Conservation (phyloP, 1,139 yeast species). For the Taphrina pruni region DNA sequence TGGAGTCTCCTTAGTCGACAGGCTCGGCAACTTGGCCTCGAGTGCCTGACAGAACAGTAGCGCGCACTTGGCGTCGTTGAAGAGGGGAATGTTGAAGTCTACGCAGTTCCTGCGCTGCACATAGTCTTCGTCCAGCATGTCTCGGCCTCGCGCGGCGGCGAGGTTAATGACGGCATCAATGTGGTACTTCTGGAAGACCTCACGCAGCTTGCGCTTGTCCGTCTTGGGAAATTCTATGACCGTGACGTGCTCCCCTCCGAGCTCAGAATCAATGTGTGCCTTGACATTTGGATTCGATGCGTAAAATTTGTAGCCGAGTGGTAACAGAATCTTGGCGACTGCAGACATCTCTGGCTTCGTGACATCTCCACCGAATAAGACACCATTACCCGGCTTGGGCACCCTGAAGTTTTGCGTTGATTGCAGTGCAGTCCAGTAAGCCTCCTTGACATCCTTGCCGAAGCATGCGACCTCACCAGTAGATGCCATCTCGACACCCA, state of each 20-base stretch:
- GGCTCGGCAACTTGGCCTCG: slow-evolving; percentile 66
- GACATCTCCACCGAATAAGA: slow-evolving; percentile 92
- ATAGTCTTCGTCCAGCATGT: slow-evolving; percentile 83
- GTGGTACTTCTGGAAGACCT: slow-evolving; percentile 83
- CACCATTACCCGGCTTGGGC: slow-evolving; percentile 87
- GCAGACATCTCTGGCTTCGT: slow-evolving; percentile 70
- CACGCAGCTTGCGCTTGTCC: slow-evolving; percentile 90
- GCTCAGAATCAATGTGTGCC: slow-evolving; percentile 63
- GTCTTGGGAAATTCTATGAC: slow-evolving; percentile 84
- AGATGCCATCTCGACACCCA: slow-evolving; percentile 98
- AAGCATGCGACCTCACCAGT: slow-evolving; percentile 98
- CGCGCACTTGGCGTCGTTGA: slow-evolving; percentile 95
- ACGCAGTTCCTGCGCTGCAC: slow-evolving; percentile 99
- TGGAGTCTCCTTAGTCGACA: slow-evolving; percentile 65
- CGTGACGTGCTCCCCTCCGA: slow-evolving; percentile 55
- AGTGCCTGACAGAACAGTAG: slow-evolving; percentile 83
- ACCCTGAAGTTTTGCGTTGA: slow-evolving; percentile 95
- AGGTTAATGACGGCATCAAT: slow-evolving; percentile 88
- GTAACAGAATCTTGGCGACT: slow-evolving; percentile 71
- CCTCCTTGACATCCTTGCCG: slow-evolving; percentile 82
- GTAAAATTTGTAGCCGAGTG: slow-evolving; percentile 81
- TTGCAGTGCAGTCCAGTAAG: slow-evolving; percentile 97
- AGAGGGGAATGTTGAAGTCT: slow-evolving; percentile 94
- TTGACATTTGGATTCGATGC: slow-evolving; percentile 77
- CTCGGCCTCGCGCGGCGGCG: slow-evolving; percentile 87